Conservation (phyloP, 768 basidiomycete species). For the Lactarius hengduanensis region DNA sequence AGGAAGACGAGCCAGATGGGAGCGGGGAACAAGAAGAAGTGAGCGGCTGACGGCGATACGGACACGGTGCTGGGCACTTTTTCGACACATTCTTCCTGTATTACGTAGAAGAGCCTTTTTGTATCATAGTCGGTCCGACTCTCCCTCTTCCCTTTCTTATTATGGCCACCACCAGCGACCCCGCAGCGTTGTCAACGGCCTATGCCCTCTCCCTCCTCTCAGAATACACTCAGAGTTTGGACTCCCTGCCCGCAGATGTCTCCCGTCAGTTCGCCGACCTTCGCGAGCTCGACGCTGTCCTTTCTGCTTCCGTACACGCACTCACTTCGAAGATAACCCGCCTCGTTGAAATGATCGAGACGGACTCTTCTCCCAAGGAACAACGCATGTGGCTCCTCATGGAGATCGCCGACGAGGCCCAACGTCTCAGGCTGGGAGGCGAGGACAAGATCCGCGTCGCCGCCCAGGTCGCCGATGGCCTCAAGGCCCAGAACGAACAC, state of each 20-base stretch:
- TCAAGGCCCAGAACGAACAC: constrained; percentile 63
- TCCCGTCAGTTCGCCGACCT: constrained; percentile 94
- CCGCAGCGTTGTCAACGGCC: constrained; percentile 40
- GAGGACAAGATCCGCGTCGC: constrained; percentile 99
- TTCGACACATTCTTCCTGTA: background rate
- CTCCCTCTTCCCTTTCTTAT: background rate
- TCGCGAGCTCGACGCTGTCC: constrained; percentile 96
- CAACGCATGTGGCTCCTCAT: constrained; percentile 83
- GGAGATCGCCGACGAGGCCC: constrained; percentile 93
- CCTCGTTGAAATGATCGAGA: constrained; percentile 76
- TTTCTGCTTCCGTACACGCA: constrained; percentile 80
- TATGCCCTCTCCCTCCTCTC: constrained; percentile 69
- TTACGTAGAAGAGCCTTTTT: background rate
- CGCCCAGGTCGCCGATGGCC: constrained; percentile 84
- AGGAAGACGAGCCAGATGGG: constrained; percentile 12
- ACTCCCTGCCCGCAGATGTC: constrained; percentile 90
- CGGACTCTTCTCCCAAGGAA: constrained; percentile 54
- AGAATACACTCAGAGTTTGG: constrained; percentile 90
- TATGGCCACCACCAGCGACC: constrained; percentile 31
- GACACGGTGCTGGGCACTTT: constrained; percentile 4
- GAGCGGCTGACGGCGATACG: background rate
- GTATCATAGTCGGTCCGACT: background rate
- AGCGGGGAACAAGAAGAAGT: constrained; percentile 22
- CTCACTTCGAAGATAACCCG: constrained; percentile 77
- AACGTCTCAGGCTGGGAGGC: constrained; percentile 85